Conservation (phyloP, 352 stramenopile genomes). For the Thalassiosira mediterranea region DNA sequence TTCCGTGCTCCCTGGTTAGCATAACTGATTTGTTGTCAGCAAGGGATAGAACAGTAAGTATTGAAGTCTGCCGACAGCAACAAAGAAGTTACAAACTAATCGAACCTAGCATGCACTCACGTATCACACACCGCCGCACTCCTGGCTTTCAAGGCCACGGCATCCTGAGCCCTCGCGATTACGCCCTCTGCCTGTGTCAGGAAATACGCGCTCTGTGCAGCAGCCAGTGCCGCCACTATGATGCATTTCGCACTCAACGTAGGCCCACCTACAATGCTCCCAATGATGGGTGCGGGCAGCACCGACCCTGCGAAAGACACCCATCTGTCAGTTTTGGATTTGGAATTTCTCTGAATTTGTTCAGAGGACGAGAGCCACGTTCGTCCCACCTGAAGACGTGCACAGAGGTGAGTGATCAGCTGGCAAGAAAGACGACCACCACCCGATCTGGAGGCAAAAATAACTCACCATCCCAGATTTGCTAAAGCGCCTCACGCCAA, state of each 20-base stretch:
- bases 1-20: conserved; percentile 81
- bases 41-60: background rate
- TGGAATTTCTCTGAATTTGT: conserved; percentile 66
- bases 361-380: conserved; percentile 74
- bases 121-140: conserved; percentile 83
- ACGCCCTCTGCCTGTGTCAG: conserved; percentile 70
- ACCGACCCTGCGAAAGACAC: conserved; percentile 67
- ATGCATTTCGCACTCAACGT: conserved; percentile 77
- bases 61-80: too few relatives aligned
- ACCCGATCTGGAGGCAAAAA: too few relatives aligned
- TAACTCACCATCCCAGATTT: conserved; percentile 60
- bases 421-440: too few relatives aligned
- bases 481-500: conserved; percentile 80
- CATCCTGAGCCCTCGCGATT: conserved; percentile 72
- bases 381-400: conserved; percentile 28
- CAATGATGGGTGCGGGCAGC: conserved; percentile 75
- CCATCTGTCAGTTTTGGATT: conserved; percentile 55
- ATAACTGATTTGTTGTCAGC: conserved; percentile 45
- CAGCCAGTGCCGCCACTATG: conserved; percentile 74
- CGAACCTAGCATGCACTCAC: too few relatives aligned
- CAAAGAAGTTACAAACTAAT: too few relatives aligned
- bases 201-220: conserved; percentile 79
- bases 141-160: conserved; percentile 79
- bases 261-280: conserved; percentile 67
- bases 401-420: too few relatives aligned